Evolutionary conservation across 2,329 filamentous ascomycete genomes (phyloP).

Genomic region (Colletotrichum sidae): DNA sequence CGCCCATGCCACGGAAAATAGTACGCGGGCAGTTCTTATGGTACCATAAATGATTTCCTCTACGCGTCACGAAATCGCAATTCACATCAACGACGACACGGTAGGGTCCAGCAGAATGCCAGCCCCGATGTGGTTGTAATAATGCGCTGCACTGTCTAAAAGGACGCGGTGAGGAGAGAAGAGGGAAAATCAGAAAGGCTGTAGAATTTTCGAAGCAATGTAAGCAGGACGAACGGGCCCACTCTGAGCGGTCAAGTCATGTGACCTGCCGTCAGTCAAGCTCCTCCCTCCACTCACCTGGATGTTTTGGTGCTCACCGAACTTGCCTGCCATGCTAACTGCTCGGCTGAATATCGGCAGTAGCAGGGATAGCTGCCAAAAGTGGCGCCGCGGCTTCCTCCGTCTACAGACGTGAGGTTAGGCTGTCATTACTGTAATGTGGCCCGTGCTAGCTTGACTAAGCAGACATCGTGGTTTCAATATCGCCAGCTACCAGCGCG

Average conservation of each 20-base stretch:
- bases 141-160: constrained; percentile 89
- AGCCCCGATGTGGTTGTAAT: constrained; percentile 65
- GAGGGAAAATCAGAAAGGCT: constrained; percentile 53
- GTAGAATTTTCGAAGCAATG: constrained; percentile 37
- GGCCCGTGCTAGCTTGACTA: constrained; percentile 32
- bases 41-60: constrained; percentile 61
- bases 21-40: constrained; percentile 80
- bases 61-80: constrained; percentile 63
- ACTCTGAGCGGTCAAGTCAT: constrained; percentile 24
- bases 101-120: constrained; percentile 76
- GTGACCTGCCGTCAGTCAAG: constrained; percentile 8
- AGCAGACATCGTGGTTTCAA: constrained; percentile 39
- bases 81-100: constrained; percentile 68
- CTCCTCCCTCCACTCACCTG: neutral
- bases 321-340: neutral
- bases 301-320: constrained; percentile 25
- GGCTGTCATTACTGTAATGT: constrained; percentile 17
- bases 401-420: constrained; percentile 15
- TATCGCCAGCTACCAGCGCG: constrained; percentile 29
- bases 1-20: constrained; percentile 65
- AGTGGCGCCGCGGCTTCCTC: constrained; percentile 1
- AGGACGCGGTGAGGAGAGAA: constrained; percentile 72
- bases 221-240: constrained; percentile 14
- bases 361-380: no score
- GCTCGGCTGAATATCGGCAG: no score